phyloP scores from a whole-genome alignment of 352 stramenopile genomes.

The Peronospora farinosa region DNA sequence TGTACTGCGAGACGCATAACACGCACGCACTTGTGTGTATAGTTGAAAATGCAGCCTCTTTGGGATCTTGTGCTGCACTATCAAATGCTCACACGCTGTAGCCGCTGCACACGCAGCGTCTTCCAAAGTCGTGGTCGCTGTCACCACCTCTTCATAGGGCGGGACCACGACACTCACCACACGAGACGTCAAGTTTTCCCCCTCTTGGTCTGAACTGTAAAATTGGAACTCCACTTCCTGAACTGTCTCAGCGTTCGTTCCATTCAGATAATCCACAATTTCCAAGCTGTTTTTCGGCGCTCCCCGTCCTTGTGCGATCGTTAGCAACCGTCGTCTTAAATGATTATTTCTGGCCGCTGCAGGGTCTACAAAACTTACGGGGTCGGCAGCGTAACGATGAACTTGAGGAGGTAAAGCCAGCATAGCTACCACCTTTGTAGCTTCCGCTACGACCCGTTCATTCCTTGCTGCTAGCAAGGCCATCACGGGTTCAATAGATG shows the following conservation, averaged over 20 bases:
- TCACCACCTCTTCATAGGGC: slow-evolving; percentile 25
- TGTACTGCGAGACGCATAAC: slow-evolving; percentile 30
- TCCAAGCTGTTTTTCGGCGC: slow-evolving; percentile 48
- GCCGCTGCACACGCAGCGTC: slow-evolving; percentile 35
- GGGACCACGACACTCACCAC: slow-evolving; percentile 44
- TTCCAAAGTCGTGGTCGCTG: slow-evolving; percentile 7
- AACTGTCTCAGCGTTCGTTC: slow-evolving; percentile 1
- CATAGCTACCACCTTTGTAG: slow-evolving; percentile 68
- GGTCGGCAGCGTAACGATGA: slow-evolving; percentile 60
- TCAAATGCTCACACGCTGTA: slow-evolving; percentile 47
- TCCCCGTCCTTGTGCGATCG: slow-evolving; percentile 41
- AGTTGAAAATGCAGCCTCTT: slow-evolving; percentile 67
- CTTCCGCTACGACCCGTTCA: slow-evolving; percentile 61
- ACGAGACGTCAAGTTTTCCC: slow-evolving; percentile 12
- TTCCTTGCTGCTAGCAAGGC: slow-evolving; percentile 57
- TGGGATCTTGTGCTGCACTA: slow-evolving; percentile 47
- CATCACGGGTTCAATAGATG: slow-evolving; percentile 43
- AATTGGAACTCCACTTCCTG: slow-evolving; percentile 56
- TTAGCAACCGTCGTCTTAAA: slow-evolving; percentile 50
- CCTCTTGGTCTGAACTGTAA: slow-evolving; percentile 37
- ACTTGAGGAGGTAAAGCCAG: slow-evolving; percentile 57
- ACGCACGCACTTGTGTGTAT: slow-evolving; percentile 54
- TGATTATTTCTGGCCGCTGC: slow-evolving; percentile 33
- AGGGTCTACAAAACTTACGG: slow-evolving; percentile 40
- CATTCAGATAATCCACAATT: slow-evolving; percentile 56